Evolutionary conservation across 768 basidiomycete genomes (phyloP).

Genomic region (Boletus rufocinnamomeus): DNA sequence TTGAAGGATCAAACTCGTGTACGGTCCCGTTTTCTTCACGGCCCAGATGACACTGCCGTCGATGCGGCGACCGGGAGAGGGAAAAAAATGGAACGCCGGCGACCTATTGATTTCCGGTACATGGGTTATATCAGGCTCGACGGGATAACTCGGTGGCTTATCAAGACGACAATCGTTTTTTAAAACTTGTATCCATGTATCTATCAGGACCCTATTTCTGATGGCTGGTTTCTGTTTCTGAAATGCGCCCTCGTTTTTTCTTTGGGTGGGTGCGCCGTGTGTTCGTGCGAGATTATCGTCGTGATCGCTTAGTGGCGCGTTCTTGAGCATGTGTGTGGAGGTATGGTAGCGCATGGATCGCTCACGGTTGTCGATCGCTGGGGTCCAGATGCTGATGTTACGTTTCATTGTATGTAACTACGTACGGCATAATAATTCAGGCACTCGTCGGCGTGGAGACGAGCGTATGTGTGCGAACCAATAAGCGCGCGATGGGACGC

Average conservation of each 20-base stretch:
- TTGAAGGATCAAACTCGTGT: not conserved
- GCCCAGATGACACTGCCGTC: not conserved
- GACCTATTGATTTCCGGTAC: not conserved
- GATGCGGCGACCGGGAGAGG: not conserved
- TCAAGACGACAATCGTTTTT: not conserved
- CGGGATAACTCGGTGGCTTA: slow-evolving; percentile 5
- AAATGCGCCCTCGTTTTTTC: not conserved
- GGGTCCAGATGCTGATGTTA: not conserved
- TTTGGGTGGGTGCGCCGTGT: not conserved
- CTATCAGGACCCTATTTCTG: too few relatives aligned
- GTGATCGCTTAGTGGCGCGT: not conserved
- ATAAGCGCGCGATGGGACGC: not conserved
- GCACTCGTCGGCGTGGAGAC: not conserved
- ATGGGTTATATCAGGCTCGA: slow-evolving; percentile 1
- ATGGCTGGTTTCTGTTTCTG: slow-evolving; percentile 1
- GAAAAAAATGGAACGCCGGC: not conserved
- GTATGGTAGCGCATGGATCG: not conserved
- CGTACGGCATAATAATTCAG: not conserved
- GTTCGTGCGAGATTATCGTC: not conserved
- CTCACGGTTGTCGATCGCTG: not conserved
- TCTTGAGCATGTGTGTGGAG: not conserved
- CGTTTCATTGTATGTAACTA: too few relatives aligned
- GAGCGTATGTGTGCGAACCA: not conserved
- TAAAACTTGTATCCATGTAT: not conserved
- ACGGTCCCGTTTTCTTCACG: not conserved